Conservation (phyloP, 306 rosid genomes). For the Cucumis melo region DNA sequence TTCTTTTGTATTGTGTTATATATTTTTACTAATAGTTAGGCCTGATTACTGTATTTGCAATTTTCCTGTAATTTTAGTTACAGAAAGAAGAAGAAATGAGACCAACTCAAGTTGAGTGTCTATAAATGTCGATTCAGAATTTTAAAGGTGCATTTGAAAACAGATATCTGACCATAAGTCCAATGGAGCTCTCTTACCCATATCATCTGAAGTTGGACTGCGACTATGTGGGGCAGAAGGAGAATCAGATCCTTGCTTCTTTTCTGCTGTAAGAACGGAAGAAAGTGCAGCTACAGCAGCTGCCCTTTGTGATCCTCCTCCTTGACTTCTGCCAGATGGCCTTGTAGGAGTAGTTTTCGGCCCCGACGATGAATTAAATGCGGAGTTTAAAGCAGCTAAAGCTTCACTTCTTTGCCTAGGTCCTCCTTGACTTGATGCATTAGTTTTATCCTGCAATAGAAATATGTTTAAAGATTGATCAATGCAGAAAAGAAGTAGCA, state of each 20-base stretch:
- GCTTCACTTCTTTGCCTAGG: constrained; percentile 98
- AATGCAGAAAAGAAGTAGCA: not conserved
- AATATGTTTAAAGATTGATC: not conserved
- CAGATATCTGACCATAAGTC: not conserved
- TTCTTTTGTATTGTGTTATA: no score
- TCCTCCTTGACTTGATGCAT: constrained; percentile 52
- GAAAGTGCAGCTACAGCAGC: constrained; percentile 99
- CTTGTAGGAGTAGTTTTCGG: constrained; percentile 30
- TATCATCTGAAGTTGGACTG: constrained; percentile 52
- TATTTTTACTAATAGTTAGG: no score
- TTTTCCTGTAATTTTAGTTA: not conserved
- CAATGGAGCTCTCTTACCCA: constrained; percentile 35
- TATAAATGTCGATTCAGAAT: not conserved
- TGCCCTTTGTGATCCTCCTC: constrained; percentile 70
- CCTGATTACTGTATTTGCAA: no score
- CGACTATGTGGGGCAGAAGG: constrained; percentile 34
- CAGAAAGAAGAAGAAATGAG: not conserved
- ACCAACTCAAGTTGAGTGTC: not conserved
- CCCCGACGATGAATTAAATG: constrained; percentile 64
- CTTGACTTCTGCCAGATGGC: constrained; percentile 42
- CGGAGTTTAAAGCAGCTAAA: constrained; percentile 79
- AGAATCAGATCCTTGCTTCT: constrained; percentile 51
- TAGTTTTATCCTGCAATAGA: constrained; percentile 51
- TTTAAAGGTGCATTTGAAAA: not conserved
- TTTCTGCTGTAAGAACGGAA: constrained; percentile 81